A percentile compares a stretch with the other conserved stretches of the same genome.
These are phyloP conservation scores for Fragaria nilgerrensis DNA, from an alignment of 306 rosid genomes.

Conservation along the genomic window DNA sequence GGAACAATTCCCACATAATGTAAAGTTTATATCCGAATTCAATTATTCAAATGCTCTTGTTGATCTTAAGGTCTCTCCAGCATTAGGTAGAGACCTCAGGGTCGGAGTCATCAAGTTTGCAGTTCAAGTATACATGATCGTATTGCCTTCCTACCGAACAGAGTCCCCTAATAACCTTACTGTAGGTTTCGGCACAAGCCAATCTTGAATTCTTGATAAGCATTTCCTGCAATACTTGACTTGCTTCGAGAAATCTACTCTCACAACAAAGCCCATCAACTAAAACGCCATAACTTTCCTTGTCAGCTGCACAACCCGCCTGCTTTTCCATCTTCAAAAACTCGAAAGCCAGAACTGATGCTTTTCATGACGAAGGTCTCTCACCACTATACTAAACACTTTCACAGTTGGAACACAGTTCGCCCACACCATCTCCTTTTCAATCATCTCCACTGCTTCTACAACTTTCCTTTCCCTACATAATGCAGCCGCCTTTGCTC, in stretches of 20 bases:
- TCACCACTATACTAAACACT: constrained; percentile 24
- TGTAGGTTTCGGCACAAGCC: constrained; percentile 29
- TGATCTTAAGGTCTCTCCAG: too few relatives aligned
- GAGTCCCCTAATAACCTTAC: constrained; percentile 30
- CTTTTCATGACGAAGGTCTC: constrained; percentile 29
- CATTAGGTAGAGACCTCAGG: too few relatives aligned
- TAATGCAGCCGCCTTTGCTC: constrained; percentile 35
- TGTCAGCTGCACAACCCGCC: constrained; percentile 29
- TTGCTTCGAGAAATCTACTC: constrained; percentile 27
- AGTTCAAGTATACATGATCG: background rate
- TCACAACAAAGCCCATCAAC: constrained; percentile 38
- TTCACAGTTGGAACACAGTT: constrained; percentile 29
- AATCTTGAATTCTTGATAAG: constrained; percentile 27
- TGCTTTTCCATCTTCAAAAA: constrained; percentile 32
- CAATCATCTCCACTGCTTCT: constrained; percentile 38
- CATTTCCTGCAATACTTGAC: constrained; percentile 33
- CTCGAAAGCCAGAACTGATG: constrained; percentile 24
- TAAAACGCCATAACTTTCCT: constrained; percentile 25
- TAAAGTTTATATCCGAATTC: too few relatives aligned
- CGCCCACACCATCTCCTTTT: constrained; percentile 31
- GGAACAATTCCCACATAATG: constrained; percentile 45
- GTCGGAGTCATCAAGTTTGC: too few relatives aligned
- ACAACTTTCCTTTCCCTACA: constrained; percentile 31
- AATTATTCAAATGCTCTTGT: too few relatives aligned
- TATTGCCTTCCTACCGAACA: constrained; percentile 36